These are phyloP conservation scores for Trichoderma atroviride DNA, from an alignment of 2,329 filamentous ascomycete species.

Conservation along the genomic window DNA sequence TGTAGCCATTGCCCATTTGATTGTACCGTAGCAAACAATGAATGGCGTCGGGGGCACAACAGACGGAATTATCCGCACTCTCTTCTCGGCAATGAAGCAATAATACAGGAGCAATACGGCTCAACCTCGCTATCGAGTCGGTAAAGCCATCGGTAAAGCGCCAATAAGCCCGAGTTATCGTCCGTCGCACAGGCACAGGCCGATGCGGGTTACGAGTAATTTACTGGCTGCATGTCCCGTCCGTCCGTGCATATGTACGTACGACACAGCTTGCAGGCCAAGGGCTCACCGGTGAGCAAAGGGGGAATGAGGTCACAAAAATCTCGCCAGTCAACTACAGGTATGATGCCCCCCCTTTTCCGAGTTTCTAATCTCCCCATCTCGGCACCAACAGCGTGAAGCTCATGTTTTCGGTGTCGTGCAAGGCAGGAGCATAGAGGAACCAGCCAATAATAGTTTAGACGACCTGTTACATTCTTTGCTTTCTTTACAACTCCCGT, in stretches of 20 bases:
- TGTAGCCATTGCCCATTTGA: no score
- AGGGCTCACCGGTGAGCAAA: conserved; percentile 5
- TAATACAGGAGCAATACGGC: not conserved
- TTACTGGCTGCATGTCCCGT: conserved; percentile 19
- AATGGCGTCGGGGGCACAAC: not conserved
- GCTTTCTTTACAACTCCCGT: not conserved
- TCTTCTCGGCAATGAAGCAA: not conserved
- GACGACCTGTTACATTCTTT: not conserved
- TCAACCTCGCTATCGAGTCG: not conserved
- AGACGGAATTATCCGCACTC: not conserved
- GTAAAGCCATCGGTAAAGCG: not conserved
- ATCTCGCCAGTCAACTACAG: not conserved
- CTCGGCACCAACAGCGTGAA: not conserved
- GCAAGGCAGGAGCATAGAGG: not conserved
- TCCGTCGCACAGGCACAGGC: conserved; percentile 14
- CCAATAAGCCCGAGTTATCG: conserved; percentile 4
- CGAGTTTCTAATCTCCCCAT: not conserved
- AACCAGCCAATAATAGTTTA: not conserved
- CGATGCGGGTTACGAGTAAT: conserved; percentile 2
- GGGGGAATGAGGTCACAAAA: not conserved
- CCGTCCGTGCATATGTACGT: conserved; percentile 19
- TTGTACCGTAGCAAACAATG: no score
- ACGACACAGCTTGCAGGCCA: conserved; percentile 1
- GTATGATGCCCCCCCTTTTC: not conserved
- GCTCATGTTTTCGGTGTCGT: not conserved